Evolutionary conservation across 176 grass and related monocot genomes (phyloP).

Genomic region (Echinochloa phyllopogon): DNA sequence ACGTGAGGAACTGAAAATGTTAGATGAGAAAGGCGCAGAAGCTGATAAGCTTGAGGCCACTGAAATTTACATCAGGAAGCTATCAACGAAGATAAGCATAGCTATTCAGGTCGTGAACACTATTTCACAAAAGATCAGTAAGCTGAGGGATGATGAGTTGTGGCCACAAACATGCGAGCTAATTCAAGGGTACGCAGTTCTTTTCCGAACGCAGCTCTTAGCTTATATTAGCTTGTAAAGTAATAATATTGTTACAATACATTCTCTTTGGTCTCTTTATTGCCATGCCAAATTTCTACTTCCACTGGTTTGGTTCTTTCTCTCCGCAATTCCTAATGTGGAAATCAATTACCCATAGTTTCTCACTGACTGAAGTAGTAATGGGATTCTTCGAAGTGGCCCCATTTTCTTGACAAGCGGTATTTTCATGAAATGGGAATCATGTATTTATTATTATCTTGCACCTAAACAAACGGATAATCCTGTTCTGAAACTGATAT

Average conservation of each 20-base stretch:
- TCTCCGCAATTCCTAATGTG: not conserved
- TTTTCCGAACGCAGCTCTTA: not conserved
- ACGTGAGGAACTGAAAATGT: constrained; percentile 64
- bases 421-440: not conserved
- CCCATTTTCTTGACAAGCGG: not conserved
- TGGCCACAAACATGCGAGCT: constrained; percentile 93
- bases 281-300: not conserved
- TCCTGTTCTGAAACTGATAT: not conserved
- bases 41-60: constrained; percentile 70
- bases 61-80: constrained; percentile 73
- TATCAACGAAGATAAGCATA: constrained; percentile 96
- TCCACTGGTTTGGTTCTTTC: constrained; percentile 23
- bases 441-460: not conserved
- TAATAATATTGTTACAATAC: not conserved
- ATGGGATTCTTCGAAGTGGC: not conserved
- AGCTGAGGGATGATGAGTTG: constrained; percentile 90
- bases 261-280: not conserved
- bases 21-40: constrained; percentile 88
- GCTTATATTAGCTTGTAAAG: not conserved
- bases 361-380: constrained; percentile 2
- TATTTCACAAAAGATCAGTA: constrained; percentile 91
- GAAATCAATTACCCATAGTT: constrained; percentile 15
- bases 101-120: constrained; percentile 90
- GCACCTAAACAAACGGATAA: not conserved
- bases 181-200: constrained; percentile 79